Evolutionary conservation across 768 basidiomycete genomes (phyloP), one percentile per base, ranked within the genome.

Genomic region (Hericium coralloides): DNA sequence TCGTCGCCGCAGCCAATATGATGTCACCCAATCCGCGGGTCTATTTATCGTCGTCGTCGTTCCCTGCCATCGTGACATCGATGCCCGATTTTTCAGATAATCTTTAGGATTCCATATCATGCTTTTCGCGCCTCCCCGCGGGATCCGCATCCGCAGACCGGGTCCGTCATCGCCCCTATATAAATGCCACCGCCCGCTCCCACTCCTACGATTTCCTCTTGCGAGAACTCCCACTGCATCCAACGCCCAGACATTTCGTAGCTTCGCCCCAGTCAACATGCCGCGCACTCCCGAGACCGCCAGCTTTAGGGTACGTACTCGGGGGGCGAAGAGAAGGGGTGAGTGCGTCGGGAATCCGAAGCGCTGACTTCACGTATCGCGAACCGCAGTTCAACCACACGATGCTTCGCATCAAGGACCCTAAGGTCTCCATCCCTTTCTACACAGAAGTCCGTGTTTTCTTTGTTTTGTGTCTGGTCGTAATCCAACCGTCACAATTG

Each of bases 361-460:
- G 26, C 12, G 49, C 49, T 49, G 9, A 31, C 17, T 17, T 17
- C 20, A 20, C 43, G 5, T 45, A 45, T 20, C 43, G 20, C 20
- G 49, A 49, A 15, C 36, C n/a, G 38, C 59, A 89, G 86, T 84
- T 88, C 73, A 90, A 92, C 67, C 90, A 93, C 70, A 89, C 87
- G 18, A 92, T 92, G 92, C 69, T 94, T 64, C 81, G 93, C 63
- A 78, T 95, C 68, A 94, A 86, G 75, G 92, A 95, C 68, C 87
- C 92, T 8, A 83, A 92, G 62, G 76, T 72, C 48, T 94, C 92
- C 17, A 67, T 95, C 59, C 73, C 77, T 20, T 98, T 93, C 72
- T 95, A 95, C 73, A 77, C 79, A 56, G 80, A 90, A 43, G 87
- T 83, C 7, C 4, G 55, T 64, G 78, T 63, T 45, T n/a, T 7